Evolutionary conservation across 2,329 filamentous ascomycete species (phyloP).

Genomic region (Alternaria panax): DNA sequence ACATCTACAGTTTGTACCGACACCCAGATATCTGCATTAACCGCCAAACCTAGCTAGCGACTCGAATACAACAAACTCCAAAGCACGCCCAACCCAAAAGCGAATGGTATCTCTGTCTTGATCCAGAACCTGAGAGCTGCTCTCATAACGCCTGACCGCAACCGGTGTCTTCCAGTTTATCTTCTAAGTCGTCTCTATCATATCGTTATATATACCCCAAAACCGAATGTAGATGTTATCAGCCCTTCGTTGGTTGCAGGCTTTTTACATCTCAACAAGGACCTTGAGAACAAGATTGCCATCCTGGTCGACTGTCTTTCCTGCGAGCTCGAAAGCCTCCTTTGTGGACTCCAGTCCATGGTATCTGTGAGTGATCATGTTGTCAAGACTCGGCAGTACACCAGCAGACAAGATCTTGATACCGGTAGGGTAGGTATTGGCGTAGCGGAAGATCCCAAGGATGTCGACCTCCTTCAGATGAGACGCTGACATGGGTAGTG

Average conservation of each 20-base stretch:
- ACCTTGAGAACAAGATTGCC: conserved; percentile 64
- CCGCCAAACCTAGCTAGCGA: background rate
- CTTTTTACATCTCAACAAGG: conserved; percentile 40
- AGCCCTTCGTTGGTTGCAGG: background rate
- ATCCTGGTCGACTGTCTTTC: conserved; percentile 59
- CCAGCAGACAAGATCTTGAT: conserved; percentile 62
- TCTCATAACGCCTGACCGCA: conserved; percentile 20
- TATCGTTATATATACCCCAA: conserved; percentile 3
- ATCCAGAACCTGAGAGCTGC: conserved; percentile 7
- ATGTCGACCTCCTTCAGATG: conserved; percentile 64
- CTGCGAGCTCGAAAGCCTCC: conserved; percentile 61
- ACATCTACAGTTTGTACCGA: background rate
- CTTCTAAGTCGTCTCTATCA: conserved; percentile 18
- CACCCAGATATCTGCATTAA: background rate
- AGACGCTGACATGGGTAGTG: conserved; percentile 62
- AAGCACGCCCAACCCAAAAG: conserved; percentile 5
- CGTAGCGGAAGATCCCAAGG: conserved; percentile 65
- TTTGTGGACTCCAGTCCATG: conserved; percentile 56
- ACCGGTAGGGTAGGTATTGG: conserved; percentile 62
- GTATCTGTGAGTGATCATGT: conserved; percentile 63
- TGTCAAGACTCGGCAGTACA: conserved; percentile 58
- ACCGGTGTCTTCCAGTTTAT: background rate
- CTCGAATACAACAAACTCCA: conserved; percentile 10
- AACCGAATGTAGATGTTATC: conserved; percentile 13
- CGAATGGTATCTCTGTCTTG: conserved; percentile 27